Conservation (phyloP, 2,329 filamentous ascomycete genomes). For the Leptographium radiaticola region DNA sequence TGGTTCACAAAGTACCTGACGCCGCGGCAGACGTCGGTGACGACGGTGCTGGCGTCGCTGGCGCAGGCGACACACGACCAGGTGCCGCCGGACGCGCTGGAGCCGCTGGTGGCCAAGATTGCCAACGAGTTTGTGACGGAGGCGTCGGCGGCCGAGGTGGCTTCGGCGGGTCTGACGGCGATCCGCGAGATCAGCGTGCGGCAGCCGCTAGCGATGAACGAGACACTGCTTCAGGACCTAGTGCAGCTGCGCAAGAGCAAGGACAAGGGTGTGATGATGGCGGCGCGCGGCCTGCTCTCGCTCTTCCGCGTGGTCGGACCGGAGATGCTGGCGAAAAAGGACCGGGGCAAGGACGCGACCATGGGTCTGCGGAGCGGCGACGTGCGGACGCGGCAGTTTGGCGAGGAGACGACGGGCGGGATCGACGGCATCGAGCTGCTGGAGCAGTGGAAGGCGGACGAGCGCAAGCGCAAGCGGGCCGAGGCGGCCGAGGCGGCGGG, state of each 20-base stretch:
- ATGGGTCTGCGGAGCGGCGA: slow-evolving; percentile 65
- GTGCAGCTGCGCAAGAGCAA: slow-evolving; percentile 96
- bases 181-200: slow-evolving; percentile 89
- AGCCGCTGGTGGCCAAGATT: slow-evolving; percentile 87
- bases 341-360: slow-evolving; percentile 81
- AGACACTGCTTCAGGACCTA: slow-evolving; percentile 88
- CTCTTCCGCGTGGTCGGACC: slow-evolving; percentile 86
- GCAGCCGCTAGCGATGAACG: slow-evolving; percentile 91
- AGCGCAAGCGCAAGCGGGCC: slow-evolving; percentile 58
- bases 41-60: slow-evolving; percentile 81
- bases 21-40: slow-evolving; percentile 73
- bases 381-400: slow-evolving; percentile 66
- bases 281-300: slow-evolving; percentile 78
- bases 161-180: slow-evolving; percentile 75
- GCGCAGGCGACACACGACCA: slow-evolving; percentile 85
- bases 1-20: slow-evolving; percentile 92
- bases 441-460: slow-evolving; percentile 87
- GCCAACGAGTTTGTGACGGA: slow-evolving; percentile 98
- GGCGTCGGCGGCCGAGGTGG: slow-evolving; percentile 80
- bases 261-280: slow-evolving; percentile 99
- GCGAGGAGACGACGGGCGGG: slow-evolving; percentile 64
- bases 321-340: slow-evolving; percentile 76
- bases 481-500: slow-evolving; percentile 43
- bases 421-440: slow-evolving; percentile 90
- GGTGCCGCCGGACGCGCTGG: slow-evolving; percentile 82